These are phyloP conservation scores for Eleusine coracana DNA, from an alignment of 176 grass and related monocot genomes.

Conservation along the genomic window DNA sequence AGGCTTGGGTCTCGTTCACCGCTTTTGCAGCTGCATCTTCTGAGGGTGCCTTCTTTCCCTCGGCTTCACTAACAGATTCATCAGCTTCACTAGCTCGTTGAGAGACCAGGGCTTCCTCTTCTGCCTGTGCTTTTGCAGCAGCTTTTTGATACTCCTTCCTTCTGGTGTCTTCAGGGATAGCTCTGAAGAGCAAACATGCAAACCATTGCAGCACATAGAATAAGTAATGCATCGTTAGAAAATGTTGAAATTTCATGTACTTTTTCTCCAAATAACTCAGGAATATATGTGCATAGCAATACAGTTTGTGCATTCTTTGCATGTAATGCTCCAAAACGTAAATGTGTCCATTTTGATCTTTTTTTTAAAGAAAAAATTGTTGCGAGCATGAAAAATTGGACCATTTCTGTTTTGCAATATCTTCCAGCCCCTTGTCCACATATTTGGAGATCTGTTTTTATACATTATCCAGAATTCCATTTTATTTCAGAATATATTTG, in stretches of 20 bases:
- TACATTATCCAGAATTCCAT: not conserved
- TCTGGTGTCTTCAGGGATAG: conserved; percentile 86
- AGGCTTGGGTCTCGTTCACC: conserved; percentile 38
- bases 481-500: not conserved
- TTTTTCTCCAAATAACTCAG: not conserved
- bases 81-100: conserved; percentile 50
- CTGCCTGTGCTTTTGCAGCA: conserved; percentile 64
- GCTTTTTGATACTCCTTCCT: conserved; percentile 77
- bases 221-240: not conserved
- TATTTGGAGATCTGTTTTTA: not conserved
- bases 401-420: not conserved
- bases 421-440: not conserved
- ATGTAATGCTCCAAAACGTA: not conserved
- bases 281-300: not conserved
- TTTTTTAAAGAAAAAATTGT: not conserved
- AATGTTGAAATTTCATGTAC: not conserved
- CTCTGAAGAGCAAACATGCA: conserved; percentile 36
- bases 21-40: conserved; percentile 22
- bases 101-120: conserved; percentile 55
- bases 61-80: conserved; percentile 42
- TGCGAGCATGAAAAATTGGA: not conserved
- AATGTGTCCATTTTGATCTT: not conserved
- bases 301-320: not conserved
- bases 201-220: not conserved
- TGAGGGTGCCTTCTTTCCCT: conserved; percentile 17